Evolutionary conservation across 2,329 filamentous ascomycete species (phyloP).

Genomic region (Fusarium udum): DNA sequence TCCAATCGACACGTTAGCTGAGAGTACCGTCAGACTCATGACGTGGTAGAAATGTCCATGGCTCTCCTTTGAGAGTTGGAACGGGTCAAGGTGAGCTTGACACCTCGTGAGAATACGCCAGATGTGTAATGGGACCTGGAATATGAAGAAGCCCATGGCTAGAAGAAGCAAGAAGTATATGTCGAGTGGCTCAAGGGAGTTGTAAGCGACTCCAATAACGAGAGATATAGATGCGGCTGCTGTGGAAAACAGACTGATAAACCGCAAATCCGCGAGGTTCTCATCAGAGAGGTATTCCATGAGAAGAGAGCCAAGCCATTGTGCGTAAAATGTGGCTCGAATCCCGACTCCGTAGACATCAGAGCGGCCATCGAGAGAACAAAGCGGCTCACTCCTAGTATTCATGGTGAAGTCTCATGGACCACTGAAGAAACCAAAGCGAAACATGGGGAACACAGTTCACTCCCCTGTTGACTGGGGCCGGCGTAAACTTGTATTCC

Average conservation of each 20-base stretch:
- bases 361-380: conserved; percentile 41
- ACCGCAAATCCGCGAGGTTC: conserved; percentile 43
- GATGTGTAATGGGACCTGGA: conserved; percentile 47
- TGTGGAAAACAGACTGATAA: conserved; percentile 47
- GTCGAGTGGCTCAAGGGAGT: conserved; percentile 42
- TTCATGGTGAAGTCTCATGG: neutral
- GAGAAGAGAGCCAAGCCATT: conserved; percentile 49
- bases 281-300: conserved; percentile 46
- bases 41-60: conserved; percentile 41
- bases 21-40: conserved; percentile 40
- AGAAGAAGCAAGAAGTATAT: conserved; percentile 48
- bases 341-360: conserved; percentile 51
- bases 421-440: neutral
- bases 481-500: conserved; percentile 38
- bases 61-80: conserved; percentile 41
- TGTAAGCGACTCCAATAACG: conserved; percentile 38
- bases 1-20: conserved; percentile 43
- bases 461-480: neutral
- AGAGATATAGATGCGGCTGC: conserved; percentile 42
- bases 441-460: neutral
- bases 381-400: conserved; percentile 22
- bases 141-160: conserved; percentile 44
- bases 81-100: conserved; percentile 45
- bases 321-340: conserved; percentile 48
- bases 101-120: conserved; percentile 48